phyloP scores from a whole-genome alignment of 768 basidiomycete species.

The Infundibulicybe gibba region DNA sequence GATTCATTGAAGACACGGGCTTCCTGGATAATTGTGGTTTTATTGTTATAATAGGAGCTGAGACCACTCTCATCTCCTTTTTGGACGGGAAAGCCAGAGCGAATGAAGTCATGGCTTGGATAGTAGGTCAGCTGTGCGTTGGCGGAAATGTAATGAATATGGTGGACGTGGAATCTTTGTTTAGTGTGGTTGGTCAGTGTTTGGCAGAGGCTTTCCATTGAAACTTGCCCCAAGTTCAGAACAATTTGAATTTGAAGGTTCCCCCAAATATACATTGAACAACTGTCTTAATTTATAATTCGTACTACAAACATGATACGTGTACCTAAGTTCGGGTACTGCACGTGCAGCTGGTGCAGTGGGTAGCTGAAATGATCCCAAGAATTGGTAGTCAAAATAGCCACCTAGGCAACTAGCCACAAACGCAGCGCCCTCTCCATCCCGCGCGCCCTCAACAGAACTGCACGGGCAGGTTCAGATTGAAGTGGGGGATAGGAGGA shows the following conservation, averaged over 20 bases:
- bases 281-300: not conserved
- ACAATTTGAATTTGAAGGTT: too few species aligned
- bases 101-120: slow-evolving; percentile 43
- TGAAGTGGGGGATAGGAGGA: slow-evolving; percentile 70
- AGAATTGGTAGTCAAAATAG: too few species aligned
- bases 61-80: slow-evolving; percentile 94
- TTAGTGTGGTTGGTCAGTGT: slow-evolving; percentile 22
- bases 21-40: slow-evolving; percentile 97
- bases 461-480: slow-evolving; percentile 20
- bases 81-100: slow-evolving; percentile 82
- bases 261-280: too few species aligned
- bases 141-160: slow-evolving; percentile 9
- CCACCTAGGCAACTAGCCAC: slow-evolving; percentile 7
- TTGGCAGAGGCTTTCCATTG: slow-evolving; percentile 17
- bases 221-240: too few species aligned
- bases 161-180: slow-evolving; percentile 43
- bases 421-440: slow-evolving; percentile 71
- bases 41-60: slow-evolving; percentile 93
- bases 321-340: too few species aligned
- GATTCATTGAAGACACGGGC: slow-evolving; percentile 99
- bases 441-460: slow-evolving; percentile 53
- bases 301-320: too few species aligned
- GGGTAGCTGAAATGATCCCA: too few species aligned
- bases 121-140: slow-evolving; percentile 12
- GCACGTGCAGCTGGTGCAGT: too few species aligned